These are phyloP conservation scores for Mariannaea sp. DNA, from an alignment of 2,329 filamentous ascomycete species.

Conservation along the genomic window DNA sequence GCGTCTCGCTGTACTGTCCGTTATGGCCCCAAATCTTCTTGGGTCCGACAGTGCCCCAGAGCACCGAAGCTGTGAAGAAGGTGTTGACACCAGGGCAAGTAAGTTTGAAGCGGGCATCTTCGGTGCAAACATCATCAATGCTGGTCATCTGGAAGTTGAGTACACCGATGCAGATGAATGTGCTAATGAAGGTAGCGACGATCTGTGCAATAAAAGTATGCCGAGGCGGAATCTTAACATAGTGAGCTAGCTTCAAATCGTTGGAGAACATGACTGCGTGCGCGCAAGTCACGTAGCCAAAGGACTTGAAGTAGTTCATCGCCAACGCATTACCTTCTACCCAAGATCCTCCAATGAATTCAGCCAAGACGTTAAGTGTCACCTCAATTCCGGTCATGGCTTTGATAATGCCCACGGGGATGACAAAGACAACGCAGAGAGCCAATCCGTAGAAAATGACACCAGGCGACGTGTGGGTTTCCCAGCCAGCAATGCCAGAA, in stretches of 20 bases:
- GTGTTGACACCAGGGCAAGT: constrained; percentile 59
- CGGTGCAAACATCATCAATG: constrained; percentile 55
- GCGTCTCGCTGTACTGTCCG: constrained; percentile 53
- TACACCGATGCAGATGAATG: constrained; percentile 55
- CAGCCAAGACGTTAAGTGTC: constrained; percentile 57
- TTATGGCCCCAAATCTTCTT: constrained; percentile 54
- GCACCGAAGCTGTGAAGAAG: constrained; percentile 60
- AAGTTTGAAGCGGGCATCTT: constrained; percentile 53
- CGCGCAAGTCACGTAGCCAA: constrained; percentile 55
- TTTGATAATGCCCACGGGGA: constrained; percentile 58
- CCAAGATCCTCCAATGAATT: constrained; percentile 58
- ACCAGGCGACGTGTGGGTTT: constrained; percentile 56
- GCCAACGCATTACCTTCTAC: constrained; percentile 56
- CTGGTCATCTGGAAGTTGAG: constrained; percentile 55
- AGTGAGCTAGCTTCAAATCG: constrained; percentile 56
- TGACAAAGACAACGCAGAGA: constrained; percentile 55
- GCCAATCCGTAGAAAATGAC: constrained; percentile 57
- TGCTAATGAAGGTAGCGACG: constrained; percentile 59
- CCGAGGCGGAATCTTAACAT: constrained; percentile 65
- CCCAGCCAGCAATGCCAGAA: constrained; percentile 53
- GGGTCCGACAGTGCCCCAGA: constrained; percentile 61
- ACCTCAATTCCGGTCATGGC: constrained; percentile 59
- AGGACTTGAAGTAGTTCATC: constrained; percentile 61
- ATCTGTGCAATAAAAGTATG: constrained; percentile 65
- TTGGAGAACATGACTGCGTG: constrained; percentile 57